A percentile compares a stretch with the other conserved stretches of the same genome.
Conservation (phyloP, 208 protist genomes). For the Wallacemonas collosoma region DNA sequence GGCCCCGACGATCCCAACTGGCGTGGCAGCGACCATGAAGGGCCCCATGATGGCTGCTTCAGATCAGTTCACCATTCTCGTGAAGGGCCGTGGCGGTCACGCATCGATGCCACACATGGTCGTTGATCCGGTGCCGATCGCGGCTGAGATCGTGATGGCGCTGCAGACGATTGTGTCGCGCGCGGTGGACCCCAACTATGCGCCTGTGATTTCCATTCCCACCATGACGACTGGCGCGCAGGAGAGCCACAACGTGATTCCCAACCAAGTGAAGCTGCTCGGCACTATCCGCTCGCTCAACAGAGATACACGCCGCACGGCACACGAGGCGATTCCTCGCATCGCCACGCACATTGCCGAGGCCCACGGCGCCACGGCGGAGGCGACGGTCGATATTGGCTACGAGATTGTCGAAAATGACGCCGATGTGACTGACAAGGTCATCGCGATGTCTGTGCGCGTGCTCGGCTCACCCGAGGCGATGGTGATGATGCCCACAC, state of each 20-base stretch:
- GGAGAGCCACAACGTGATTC: slow-evolving; percentile 72
- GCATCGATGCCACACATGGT: slow-evolving; percentile 59
- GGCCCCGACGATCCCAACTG: slow-evolving; percentile 30
- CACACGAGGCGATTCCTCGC: slow-evolving; percentile 43
- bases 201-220: slow-evolving; percentile 56
- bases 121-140: slow-evolving; percentile 65
- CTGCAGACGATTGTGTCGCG: slow-evolving; percentile 68
- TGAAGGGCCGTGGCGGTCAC: slow-evolving; percentile 57
- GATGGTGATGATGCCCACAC: slow-evolving; percentile 26
- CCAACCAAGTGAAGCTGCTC: slow-evolving; percentile 49
- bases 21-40: slow-evolving; percentile 28
- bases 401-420: slow-evolving; percentile 77
- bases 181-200: slow-evolving; percentile 35
- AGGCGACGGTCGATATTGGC: slow-evolving; percentile 38
- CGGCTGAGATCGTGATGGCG: slow-evolving; percentile 49
- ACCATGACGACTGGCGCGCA: slow-evolving; percentile 50
- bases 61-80: slow-evolving; percentile 55
- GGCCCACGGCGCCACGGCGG: slow-evolving; percentile 44
- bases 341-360: slow-evolving; percentile 44
- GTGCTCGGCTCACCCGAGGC: slow-evolving; percentile 32
- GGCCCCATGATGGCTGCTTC: slow-evolving; percentile 38
- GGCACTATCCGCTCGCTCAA: slow-evolving; percentile 56
- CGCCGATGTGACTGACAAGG: slow-evolving; percentile 37
- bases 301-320: slow-evolving; percentile 35
- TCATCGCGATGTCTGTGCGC: slow-evolving; percentile 33